phyloP scores from a whole-genome alignment of 108 stramenopile genomes.

The Cyclotella choctawhatcheeana region DNA sequence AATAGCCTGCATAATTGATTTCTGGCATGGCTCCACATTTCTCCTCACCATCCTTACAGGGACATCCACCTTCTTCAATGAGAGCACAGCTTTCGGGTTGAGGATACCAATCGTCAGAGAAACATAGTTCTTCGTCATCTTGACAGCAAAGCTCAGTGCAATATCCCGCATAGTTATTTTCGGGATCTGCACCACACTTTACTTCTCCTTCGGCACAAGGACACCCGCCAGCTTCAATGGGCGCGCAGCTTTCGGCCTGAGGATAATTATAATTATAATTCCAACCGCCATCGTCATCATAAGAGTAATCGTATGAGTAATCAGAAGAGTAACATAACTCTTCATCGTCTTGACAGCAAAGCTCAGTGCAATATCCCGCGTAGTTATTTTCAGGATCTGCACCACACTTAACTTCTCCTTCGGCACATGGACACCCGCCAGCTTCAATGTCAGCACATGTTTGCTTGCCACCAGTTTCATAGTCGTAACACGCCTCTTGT shows the following conservation, averaged over 20 bases:
- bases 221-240: no score
- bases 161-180: neutral
- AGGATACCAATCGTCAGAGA: neutral
- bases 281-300: neutral
- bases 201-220: slow-evolving; percentile 16
- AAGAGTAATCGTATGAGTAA: neutral
- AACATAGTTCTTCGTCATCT: slow-evolving; percentile 7
- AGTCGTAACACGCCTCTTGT: slow-evolving; percentile 7
- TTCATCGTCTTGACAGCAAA: neutral
- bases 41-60: slow-evolving; percentile 8
- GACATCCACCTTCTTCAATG: slow-evolving; percentile 12
- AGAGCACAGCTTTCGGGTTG: neutral
- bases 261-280: no score
- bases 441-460: slow-evolving; percentile 3
- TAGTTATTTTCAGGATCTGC: neutral
- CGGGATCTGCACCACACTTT: slow-evolving; percentile 7
- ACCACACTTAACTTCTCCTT: slow-evolving; percentile 15
- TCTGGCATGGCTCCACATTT: slow-evolving; percentile 4
- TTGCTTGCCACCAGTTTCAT: neutral
- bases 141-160: slow-evolving; percentile 11
- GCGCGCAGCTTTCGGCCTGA: no score
- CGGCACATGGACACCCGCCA: slow-evolving; percentile 12
- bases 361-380: slow-evolving; percentile 6
- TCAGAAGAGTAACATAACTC: neutral
- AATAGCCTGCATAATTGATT: no score